Evolutionary conservation across 2,329 filamentous ascomycete species (phyloP).

Genomic region (Simplicillium sp.): DNA sequence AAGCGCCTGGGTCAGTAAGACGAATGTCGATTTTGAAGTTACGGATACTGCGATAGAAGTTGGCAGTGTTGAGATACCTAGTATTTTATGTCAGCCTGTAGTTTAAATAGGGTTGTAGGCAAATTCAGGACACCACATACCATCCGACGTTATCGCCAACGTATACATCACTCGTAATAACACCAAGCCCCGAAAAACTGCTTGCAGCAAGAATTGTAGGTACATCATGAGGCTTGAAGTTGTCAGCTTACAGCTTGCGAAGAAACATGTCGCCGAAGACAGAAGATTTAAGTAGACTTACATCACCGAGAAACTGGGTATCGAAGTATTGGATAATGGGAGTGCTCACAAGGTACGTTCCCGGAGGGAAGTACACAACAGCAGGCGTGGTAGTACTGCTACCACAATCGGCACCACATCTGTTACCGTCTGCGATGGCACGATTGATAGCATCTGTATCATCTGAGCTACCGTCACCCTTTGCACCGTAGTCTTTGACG

Average conservation of each 20-base stretch:
- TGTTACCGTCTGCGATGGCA: constrained; percentile 8
- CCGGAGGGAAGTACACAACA: constrained; percentile 22
- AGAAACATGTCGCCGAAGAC: background rate
- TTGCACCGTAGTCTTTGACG: constrained; percentile 4
- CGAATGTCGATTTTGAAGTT: constrained; percentile 54
- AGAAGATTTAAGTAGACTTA: too few species aligned
- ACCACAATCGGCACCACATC: constrained; percentile 10
- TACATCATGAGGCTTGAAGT: constrained; percentile 28
- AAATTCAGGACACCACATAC: constrained; percentile 39
- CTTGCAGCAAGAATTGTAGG: constrained; percentile 44
- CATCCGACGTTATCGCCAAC: constrained; percentile 23
- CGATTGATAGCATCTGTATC: constrained; percentile 12
- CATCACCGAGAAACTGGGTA: constrained; percentile 44
- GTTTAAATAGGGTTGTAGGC: background rate
- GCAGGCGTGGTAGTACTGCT: constrained; percentile 17
- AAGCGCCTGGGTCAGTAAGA: constrained; percentile 15
- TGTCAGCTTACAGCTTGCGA: too few species aligned
- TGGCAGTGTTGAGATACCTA: constrained; percentile 32
- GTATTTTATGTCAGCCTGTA: constrained; percentile 4
- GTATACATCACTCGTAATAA: constrained; percentile 44
- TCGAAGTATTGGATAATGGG: constrained; percentile 54
- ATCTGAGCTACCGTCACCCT: constrained; percentile 32
- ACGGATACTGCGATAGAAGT: constrained; percentile 56
- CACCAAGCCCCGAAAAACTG: constrained; percentile 43
- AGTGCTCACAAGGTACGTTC: constrained; percentile 47